phyloP scores from a whole-genome alignment of 257 asterid species.

The Cruciata laevipes region DNA sequence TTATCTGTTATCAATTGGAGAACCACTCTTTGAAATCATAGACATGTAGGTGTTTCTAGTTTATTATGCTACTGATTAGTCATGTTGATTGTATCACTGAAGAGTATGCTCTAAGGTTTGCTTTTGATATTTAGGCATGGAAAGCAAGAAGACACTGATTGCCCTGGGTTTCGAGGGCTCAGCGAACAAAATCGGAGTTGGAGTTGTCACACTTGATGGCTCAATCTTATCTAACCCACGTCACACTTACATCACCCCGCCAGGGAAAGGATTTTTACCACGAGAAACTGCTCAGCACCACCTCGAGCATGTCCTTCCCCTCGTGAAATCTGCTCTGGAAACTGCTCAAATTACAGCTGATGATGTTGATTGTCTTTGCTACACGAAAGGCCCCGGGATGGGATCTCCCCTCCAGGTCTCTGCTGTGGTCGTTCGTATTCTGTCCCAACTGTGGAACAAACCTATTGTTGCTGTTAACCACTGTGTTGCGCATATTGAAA shows the following conservation, averaged over 20 bases:
- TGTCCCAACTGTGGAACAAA: constrained; percentile 89
- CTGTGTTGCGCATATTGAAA: constrained; percentile 94
- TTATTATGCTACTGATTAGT: no score
- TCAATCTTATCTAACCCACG: constrained; percentile 80
- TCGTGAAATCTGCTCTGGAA: constrained; percentile 57
- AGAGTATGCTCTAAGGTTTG: neutral
- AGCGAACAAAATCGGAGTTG: constrained; percentile 88
- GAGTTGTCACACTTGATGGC: constrained; percentile 74
- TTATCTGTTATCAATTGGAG: no score
- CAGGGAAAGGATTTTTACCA: constrained; percentile 94
- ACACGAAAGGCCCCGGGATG: constrained; percentile 97
- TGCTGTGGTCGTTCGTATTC: constrained; percentile 71
- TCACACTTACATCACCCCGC: constrained; percentile 93
- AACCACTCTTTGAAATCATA: no score
- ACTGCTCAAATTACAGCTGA: constrained; percentile 48
- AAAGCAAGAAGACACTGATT: constrained; percentile 33
- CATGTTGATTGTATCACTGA: no score
- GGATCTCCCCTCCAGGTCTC: constrained; percentile 84
- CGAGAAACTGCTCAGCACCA: constrained; percentile 98
- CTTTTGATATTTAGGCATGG: neutral
- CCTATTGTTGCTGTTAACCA: constrained; percentile 90
- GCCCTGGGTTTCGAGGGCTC: constrained; percentile 89
- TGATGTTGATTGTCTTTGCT: constrained; percentile 80
- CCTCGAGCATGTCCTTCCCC: constrained; percentile 71
- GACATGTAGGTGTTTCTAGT: no score